A percentile compares a stretch with the other conserved stretches of the same genome.
These are phyloP conservation scores for Phytophthora pluvialis DNA, from an alignment of 352 stramenopile species.

Conservation along the genomic window DNA sequence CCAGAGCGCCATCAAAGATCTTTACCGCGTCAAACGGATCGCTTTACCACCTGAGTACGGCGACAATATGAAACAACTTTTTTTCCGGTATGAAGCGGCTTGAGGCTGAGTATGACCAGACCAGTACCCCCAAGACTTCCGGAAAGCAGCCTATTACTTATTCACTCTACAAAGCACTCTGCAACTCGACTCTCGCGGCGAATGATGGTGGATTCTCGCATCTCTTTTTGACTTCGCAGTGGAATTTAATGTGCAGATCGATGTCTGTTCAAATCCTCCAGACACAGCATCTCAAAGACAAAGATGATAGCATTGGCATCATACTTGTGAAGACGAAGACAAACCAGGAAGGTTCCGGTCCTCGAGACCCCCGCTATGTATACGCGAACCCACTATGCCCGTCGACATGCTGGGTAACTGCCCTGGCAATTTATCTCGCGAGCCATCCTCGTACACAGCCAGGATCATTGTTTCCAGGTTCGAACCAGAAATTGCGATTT, in stretches of 20 bases:
- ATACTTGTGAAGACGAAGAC: no score
- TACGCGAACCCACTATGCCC: no score
- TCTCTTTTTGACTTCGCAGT: not conserved
- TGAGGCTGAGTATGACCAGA: not conserved
- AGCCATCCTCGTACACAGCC: no score
- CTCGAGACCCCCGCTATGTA: no score
- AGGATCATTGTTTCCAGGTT: no score
- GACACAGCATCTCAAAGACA: not conserved
- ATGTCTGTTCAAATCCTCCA: not conserved
- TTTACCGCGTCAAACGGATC: no score
- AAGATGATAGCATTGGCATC: no score
- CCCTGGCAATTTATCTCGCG: no score
- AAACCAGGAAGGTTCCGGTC: no score
- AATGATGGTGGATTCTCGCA: not conserved
- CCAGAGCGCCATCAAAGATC: no score
- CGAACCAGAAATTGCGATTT: no score
- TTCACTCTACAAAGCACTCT: not conserved
- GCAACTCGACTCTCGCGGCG: not conserved
- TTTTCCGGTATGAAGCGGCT: not conserved
- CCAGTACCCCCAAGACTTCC: not conserved
- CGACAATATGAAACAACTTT: not conserved
- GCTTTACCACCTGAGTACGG: not conserved
- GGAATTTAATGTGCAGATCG: slow-evolving; percentile 2
- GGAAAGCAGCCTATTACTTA: not conserved
- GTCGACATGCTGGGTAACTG: no score